Base-by-base conservation (phyloP, 192 early-diverging fungal genomes). In the Backusella tuberculispora region DNA sequence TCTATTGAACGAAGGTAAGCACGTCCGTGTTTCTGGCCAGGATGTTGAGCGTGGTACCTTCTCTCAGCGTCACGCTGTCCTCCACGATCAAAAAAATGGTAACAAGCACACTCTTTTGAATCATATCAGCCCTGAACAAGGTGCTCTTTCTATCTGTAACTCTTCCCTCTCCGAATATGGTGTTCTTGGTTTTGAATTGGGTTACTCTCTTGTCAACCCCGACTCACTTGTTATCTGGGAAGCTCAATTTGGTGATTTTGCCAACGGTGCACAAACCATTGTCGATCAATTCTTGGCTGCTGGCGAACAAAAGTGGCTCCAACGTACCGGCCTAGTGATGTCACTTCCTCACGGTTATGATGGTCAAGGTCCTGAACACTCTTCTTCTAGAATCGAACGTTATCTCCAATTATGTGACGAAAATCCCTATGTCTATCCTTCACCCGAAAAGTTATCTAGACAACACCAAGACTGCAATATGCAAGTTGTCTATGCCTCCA, bases 41-140 rank as follows among this genome's bases (percentile, higher is more conserved):
- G 98, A 99, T 89, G 93, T 95, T 66, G 98, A 99, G 86, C 94
- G 98, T 83, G 98, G 98, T 68, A 99, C 98, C 19, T 99, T 99
- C 86, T 99, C 98, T 66, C 98, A 99, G 80, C 95, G 98, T 72
- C 98, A 99, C 80, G 93, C 98, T 21, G 91, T 99, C 38, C 86
- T 99, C 76, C 93, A 98, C 88, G 95, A 99, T 83, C 98, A 99
- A 81, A 87, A 92, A 79, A 93, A 83, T 71, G 97, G 97, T 80
- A 81, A 78, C 53, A 89, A 90, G 65, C 92, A 96, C 84, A 90
- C 91, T 65, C 94, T 92, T 63, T 86, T 99, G 76, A 93, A 94
- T 87, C 89, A 92, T 86, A 86, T 99, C 56, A 90, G 92, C 63
- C 92, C 89, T 64, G 94, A 93, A 37, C 96, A 98, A 85, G 93